Base-by-base conservation (phyloP, 352 stramenopile species). In the Thalassiosira mediterranea region DNA sequence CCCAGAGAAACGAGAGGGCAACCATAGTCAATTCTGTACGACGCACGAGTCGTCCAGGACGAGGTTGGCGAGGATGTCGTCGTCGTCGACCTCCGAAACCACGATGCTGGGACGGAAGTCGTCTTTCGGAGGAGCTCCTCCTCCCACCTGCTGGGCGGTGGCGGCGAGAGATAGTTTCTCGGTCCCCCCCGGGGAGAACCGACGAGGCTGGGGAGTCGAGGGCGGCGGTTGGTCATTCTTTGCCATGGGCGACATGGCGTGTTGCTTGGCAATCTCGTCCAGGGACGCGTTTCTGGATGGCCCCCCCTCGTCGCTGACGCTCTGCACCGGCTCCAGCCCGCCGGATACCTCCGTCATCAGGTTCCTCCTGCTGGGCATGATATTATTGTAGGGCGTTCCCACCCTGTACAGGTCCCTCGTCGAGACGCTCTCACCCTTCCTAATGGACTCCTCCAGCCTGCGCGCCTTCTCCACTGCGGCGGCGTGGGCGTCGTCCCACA, bases 401-500 rank as follows among this genome's bases (percentile, higher is more conserved):
- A 74, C 62, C 17, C 42, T 38, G 31, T 69, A 74, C 10, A 79
- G 8, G 42, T 79, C 52, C 0, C 21, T 34, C 23, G 32, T 49
- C 37, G 29, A 54, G 13, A 79, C 31, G n/a, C 42, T 73, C 62
- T 79, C 61, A 19, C 71, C 71, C 0, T 62, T 61, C 21, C 51
- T 28, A 23, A 79, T 60, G 4, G 34, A 56, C 13, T 79, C 62
- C 52, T 79, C 71, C 7, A 79, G 59, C 4, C 37, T 3, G 19
- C 47, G 62, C 5, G 71, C 61, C 38, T 74, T 79, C 29, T 79
- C 54, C 47, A 66, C 38, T 0, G 71, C 71, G 11, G 61, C 34
- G 3, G 23, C 48, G 37, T 79, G 71, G 2, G 71, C 71, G 3
- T 74, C 48, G 37, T 79, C 54, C 71, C 71, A 79, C 5, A 79